phyloP scores from a whole-genome alignment of 805 yeast species.

The Isabelozyma gotoi region DNA sequence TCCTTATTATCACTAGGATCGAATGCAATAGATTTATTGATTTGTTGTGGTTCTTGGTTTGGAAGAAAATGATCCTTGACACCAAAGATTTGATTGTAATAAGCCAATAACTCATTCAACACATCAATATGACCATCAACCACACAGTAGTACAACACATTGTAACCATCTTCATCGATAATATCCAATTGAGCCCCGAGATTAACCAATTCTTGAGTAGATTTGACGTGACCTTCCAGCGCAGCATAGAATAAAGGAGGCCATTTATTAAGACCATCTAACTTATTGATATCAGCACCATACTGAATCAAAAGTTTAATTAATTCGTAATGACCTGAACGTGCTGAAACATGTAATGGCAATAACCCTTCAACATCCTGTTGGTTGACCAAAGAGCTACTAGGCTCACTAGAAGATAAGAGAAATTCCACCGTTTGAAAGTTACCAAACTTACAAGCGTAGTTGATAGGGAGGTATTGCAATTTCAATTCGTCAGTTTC shows the following conservation, averaged over 20 bases:
- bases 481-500: constrained; percentile 52
- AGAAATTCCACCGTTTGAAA: constrained; percentile 65
- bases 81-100: constrained; percentile 17
- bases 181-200: constrained; percentile 69
- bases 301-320: constrained; percentile 67
- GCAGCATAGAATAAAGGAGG: constrained; percentile 91
- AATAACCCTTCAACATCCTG: constrained; percentile 84
- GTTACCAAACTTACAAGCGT: constrained; percentile 87
- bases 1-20: background rate
- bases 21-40: background rate
- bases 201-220: constrained; percentile 68
- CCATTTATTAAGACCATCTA: constrained; percentile 90
- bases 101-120: constrained; percentile 61
- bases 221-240: constrained; percentile 72
- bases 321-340: constrained; percentile 72
- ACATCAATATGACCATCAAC: constrained; percentile 93
- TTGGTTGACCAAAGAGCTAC: constrained; percentile 39
- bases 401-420: constrained; percentile 38
- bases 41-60: constrained; percentile 2
- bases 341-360: constrained; percentile 85
- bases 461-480: constrained; percentile 73
- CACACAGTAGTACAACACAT: constrained; percentile 85
- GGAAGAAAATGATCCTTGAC: background rate
- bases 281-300: constrained; percentile 71
- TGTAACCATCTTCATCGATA: constrained; percentile 75